These are phyloP conservation scores for Yarrowia porcina DNA, from an alignment of 805 yeast genomes.

Conservation along the genomic window DNA sequence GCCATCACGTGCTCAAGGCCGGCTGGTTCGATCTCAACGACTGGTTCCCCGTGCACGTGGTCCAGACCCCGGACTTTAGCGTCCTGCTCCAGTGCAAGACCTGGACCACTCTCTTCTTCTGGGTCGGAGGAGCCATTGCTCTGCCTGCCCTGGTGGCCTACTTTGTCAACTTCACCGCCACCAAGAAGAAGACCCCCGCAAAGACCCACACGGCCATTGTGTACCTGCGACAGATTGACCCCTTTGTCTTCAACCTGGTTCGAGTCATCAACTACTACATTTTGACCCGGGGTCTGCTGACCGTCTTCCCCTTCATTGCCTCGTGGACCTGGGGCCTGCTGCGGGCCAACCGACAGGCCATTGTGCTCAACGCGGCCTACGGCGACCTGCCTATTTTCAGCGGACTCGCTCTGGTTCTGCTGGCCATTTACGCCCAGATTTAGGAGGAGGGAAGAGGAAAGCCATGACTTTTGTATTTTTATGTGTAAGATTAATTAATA, in stretches of 20 bases:
- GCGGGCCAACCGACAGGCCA: constrained; percentile 25
- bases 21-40: constrained; percentile 25
- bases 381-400: constrained; percentile 40
- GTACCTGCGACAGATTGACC: constrained; percentile 44
- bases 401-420: constrained; percentile 35
- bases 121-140: constrained; percentile 31
- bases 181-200: constrained; percentile 26
- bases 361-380: constrained; percentile 32
- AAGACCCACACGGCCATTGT: constrained; percentile 25
- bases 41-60: constrained; percentile 24
- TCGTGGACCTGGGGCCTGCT: constrained; percentile 26
- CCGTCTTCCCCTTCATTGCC: constrained; percentile 28
- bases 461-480: constrained; percentile 22
- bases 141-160: constrained; percentile 36
- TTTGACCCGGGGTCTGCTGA: constrained; percentile 31
- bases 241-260: constrained; percentile 50
- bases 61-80: constrained; percentile 28
- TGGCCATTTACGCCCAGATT: constrained; percentile 41
- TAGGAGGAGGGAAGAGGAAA: no score
- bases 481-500: constrained; percentile 16
- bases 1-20: constrained; percentile 15
- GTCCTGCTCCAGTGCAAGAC: constrained; percentile 27
- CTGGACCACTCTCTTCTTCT: constrained; percentile 35
- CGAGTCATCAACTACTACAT: constrained; percentile 45
- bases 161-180: constrained; percentile 38